A percentile compares a stretch with the other conserved stretches of the same genome.
Conservation (phyloP, 2,329 filamentous ascomycete genomes). For the Myriosclerotinia scirpicola region DNA sequence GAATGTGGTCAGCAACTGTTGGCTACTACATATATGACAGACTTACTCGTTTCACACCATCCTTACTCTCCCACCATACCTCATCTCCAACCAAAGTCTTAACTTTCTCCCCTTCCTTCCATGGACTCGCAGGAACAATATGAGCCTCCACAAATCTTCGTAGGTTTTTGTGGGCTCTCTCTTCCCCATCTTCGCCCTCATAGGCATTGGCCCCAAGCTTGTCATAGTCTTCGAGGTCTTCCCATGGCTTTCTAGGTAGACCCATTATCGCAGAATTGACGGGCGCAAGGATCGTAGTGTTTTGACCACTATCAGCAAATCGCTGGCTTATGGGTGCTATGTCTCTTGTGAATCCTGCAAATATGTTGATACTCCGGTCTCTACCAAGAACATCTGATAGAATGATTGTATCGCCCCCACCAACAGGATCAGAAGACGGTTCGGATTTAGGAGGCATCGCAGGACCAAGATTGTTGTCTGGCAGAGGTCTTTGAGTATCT, state of each 20-base stretch:
- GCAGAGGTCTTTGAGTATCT: conserved; percentile 28
- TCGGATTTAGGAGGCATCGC: conserved; percentile 32
- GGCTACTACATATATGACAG: background rate
- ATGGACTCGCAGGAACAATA: conserved; percentile 72
- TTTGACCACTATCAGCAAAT: conserved; percentile 63
- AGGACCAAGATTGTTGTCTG: conserved; percentile 33
- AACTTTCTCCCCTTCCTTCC: conserved; percentile 65
- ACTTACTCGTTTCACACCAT: conserved; percentile 66
- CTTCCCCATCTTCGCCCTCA: conserved; percentile 69
- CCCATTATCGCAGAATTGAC: conserved; percentile 76
- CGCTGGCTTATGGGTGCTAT: conserved; percentile 67
- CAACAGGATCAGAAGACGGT: conserved; percentile 32
- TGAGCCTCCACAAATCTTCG: conserved; percentile 83
- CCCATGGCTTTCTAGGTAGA: conserved; percentile 85
- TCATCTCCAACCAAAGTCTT: conserved; percentile 67
- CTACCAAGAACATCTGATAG: conserved; percentile 83
- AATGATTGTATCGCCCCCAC: conserved; percentile 53
- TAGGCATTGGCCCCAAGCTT: conserved; percentile 69
- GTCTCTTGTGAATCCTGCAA: conserved; percentile 77
- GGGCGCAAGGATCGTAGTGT: conserved; percentile 85
- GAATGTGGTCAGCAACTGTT: conserved; percentile 11
- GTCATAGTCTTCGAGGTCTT: conserved; percentile 70
- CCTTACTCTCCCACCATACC: conserved; percentile 78
- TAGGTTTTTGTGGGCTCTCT: conserved; percentile 75
- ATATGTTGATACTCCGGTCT: conserved; percentile 77